Conservation (phyloP, 768 basidiomycete genomes). For the Trametes gibbosa region DNA sequence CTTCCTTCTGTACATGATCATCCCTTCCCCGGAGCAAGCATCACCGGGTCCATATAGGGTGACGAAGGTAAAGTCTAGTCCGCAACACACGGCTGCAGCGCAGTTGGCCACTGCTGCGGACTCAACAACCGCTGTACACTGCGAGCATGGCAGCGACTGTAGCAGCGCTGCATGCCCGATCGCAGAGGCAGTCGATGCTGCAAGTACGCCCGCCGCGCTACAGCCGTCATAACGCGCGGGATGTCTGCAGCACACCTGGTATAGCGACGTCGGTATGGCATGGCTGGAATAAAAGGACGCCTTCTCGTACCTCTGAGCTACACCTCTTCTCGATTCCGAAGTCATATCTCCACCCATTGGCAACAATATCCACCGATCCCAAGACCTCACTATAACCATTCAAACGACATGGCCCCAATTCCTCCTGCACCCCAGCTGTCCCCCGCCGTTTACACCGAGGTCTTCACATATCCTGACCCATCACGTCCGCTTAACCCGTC, state of each 20-base stretch:
- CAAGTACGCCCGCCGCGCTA: neutral
- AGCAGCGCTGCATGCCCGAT: neutral
- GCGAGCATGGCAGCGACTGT: neutral
- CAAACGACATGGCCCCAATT: neutral
- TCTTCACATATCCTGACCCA: conserved; percentile 1
- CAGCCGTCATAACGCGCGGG: neutral
- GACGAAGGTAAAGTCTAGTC: too few species aligned
- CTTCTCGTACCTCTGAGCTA: neutral
- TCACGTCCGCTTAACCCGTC: neutral
- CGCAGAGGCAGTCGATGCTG: neutral
- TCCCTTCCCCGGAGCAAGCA: too few species aligned
- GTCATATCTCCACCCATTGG: neutral
- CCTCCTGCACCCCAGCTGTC: neutral
- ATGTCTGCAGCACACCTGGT: neutral
- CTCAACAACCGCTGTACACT: neutral
- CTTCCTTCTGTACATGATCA: too few species aligned
- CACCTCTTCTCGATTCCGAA: neutral
- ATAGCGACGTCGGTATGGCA: neutral
- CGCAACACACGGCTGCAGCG: neutral
- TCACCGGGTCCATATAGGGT: too few species aligned
- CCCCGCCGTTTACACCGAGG: neutral
- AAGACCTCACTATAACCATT: neutral
- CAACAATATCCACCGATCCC: neutral
- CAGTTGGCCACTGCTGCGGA: neutral
- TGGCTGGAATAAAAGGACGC: neutral